Conservation (phyloP, 1,284 basidiomycete genomes). For the Abortiporus biennis region DNA sequence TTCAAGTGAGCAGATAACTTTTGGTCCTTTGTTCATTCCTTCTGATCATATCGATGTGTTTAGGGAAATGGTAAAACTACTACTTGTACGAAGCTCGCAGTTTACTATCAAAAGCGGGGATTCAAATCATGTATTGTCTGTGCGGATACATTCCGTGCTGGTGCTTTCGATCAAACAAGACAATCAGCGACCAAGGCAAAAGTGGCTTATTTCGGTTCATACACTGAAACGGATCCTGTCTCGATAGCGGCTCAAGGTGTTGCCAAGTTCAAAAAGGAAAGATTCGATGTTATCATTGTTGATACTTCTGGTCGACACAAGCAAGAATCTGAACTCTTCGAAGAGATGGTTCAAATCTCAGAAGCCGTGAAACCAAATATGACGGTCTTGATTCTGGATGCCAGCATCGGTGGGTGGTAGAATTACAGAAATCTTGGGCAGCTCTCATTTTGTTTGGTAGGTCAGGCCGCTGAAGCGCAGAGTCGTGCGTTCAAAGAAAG, state of each 20-base stretch:
- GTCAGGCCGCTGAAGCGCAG: slow-evolving; percentile 97
- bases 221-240: slow-evolving; percentile 98
- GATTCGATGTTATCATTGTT: slow-evolving; percentile 98
- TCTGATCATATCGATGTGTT: slow-evolving; percentile 2
- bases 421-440: background rate
- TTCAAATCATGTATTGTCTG: slow-evolving; percentile 99
- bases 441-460: slow-evolving; percentile 33
- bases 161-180: slow-evolving; percentile 98
- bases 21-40: slow-evolving; percentile 6
- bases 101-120: slow-evolving; percentile 95
- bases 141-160: slow-evolving; percentile 98
- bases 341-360: slow-evolving; percentile 97
- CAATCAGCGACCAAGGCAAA: slow-evolving; percentile 96
- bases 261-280: slow-evolving; percentile 94
- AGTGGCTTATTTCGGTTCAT: slow-evolving; percentile 98
- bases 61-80: slow-evolving; percentile 98
- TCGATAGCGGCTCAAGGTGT: slow-evolving; percentile 93
- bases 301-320: slow-evolving; percentile 98
- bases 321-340: slow-evolving; percentile 94
- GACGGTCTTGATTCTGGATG: slow-evolving; percentile 87
- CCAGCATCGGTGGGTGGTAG: slow-evolving; percentile 50
- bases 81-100: slow-evolving; percentile 95
- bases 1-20: slow-evolving; percentile 56
- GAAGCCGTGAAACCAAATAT: slow-evolving; percentile 91
- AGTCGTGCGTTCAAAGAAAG: slow-evolving; percentile 97